These are phyloP conservation scores for Nakazawaea ernobii DNA, from an alignment of 805 yeast species.

Conservation along the genomic window DNA sequence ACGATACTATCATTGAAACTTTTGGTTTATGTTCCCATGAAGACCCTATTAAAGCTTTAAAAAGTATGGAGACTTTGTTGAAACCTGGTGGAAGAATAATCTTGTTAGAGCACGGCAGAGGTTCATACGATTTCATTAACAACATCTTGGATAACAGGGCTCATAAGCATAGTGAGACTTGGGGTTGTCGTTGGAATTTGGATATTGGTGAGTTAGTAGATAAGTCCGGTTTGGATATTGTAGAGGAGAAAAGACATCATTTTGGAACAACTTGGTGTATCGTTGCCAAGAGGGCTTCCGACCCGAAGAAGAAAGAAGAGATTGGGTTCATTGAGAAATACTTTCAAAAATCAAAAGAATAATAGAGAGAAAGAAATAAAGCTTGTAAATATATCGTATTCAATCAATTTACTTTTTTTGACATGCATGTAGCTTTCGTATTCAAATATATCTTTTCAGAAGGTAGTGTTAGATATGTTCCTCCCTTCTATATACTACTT, in stretches of 20 bases:
- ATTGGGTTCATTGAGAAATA: conserved; percentile 46
- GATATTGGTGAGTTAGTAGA: conserved; percentile 87
- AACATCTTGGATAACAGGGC: conserved; percentile 77
- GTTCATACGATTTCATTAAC: conserved; percentile 73
- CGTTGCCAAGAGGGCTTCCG: conserved; percentile 71
- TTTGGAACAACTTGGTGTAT: conserved; percentile 91
- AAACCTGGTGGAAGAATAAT: conserved; percentile 89
- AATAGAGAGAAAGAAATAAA: background rate
- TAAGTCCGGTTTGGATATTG: conserved; percentile 77
- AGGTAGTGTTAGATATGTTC: no score
- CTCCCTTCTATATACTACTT: no score
- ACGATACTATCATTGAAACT: conserved; percentile 90
- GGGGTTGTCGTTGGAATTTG: conserved; percentile 98
- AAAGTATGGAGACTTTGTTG: conserved; percentile 65
- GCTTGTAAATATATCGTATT: background rate
- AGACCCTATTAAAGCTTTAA: conserved; percentile 79
- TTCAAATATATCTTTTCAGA: no score
- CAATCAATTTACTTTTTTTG: no score
- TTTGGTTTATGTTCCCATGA: conserved; percentile 96
- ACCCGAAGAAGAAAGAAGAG: conserved; percentile 42
- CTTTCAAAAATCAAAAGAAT: conserved; percentile 20
- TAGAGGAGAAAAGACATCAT: conserved; percentile 75
- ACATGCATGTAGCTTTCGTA: no score
- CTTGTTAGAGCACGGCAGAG: conserved; percentile 88
- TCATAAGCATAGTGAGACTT: conserved; percentile 72